phyloP scores from a whole-genome alignment of 805 yeast genomes.

The Tetrapisispora namnaoensis region DNA sequence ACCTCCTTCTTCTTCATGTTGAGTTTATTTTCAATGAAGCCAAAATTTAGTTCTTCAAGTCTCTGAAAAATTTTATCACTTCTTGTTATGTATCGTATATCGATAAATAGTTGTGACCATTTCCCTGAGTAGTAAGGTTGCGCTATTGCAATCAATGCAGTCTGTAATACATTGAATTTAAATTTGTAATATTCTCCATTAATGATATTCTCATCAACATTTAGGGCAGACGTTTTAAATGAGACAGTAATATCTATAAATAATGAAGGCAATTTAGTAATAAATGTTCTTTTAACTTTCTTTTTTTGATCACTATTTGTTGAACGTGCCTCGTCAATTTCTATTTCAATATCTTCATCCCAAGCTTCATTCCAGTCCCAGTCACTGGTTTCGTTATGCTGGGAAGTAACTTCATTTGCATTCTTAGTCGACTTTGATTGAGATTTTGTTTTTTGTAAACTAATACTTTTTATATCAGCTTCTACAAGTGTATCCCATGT shows the following conservation, averaged over 20 bases:
- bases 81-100: slow-evolving; percentile 12
- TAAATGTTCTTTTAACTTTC: neutral
- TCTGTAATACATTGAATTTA: slow-evolving; percentile 23
- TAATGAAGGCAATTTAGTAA: slow-evolving; percentile 15
- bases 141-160: slow-evolving; percentile 20
- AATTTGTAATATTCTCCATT: slow-evolving; percentile 13
- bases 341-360: slow-evolving; percentile 11
- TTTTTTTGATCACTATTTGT: neutral
- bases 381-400: slow-evolving; percentile 7
- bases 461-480: neutral
- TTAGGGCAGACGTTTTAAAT: slow-evolving; percentile 11
- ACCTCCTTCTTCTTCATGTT: slow-evolving; percentile 13
- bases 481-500: neutral
- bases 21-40: slow-evolving; percentile 13
- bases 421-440: neutral
- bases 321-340: slow-evolving; percentile 7
- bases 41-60: slow-evolving; percentile 17
- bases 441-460: neutral
- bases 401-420: neutral
- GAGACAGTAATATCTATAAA: slow-evolving; percentile 7
- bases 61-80: slow-evolving; percentile 7
- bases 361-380: slow-evolving; percentile 22
- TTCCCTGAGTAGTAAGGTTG: slow-evolving; percentile 11
- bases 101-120: slow-evolving; percentile 25
- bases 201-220: slow-evolving; percentile 8